Evolutionary conservation across 176 grass and related monocot species (phyloP), one percentile per base, ranked within the genome.

Genomic region (Alopecurus myosuroides): DNA sequence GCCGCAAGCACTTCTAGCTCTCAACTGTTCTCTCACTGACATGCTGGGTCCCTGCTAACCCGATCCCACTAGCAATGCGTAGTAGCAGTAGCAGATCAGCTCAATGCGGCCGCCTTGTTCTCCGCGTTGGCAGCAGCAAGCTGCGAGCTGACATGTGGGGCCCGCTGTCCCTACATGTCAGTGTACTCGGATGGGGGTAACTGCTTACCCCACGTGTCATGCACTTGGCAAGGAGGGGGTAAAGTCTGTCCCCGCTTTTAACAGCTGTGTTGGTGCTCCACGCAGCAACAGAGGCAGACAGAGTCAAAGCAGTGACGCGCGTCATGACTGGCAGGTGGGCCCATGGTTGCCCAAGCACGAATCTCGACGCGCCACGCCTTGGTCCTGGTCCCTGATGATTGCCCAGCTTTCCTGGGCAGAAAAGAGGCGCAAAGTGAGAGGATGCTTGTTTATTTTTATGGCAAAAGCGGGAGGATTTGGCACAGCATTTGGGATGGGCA

Each of bases 361-460:
- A 72, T 78, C 80, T 88, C 86, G n/a, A 71, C 11, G 80, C 40
- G 37, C 79, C 36, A 67, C 46, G 26, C 70, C 60, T 82, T 15
- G 80, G 73, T 58, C n/a, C 73, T 77, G 80, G 73, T 58, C 30
- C 30, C 80, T 77, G 40, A 70, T 62, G 74, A 77, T 58, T 46
- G 61, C 28, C 53, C 5, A 76, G 13, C 49, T n/a, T 67, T 80
- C 67, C 10, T 63, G 17, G 86, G 79, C 28, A 68, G 58, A 67
- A 46, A 1, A 63, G 30, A 85, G 51, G 67, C 45, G 76, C 58
- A 53, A 41, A 76, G 28, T 39, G 45, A 68, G 20, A 64, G n/a
- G 58, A 30, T 28, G 26, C 7, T 29, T 62, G 58, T 62, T 57
- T 62, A 31, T 62, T 62, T 62, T 17, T 6, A 31, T 62, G 58